Percentiles rank a stretch among this genome's conserved stretches.
These are phyloP conservation scores for Pyrenophora tritici-repentis DNA, from an alignment of 2,329 filamentous ascomycete species.

Conservation along the genomic window DNA sequence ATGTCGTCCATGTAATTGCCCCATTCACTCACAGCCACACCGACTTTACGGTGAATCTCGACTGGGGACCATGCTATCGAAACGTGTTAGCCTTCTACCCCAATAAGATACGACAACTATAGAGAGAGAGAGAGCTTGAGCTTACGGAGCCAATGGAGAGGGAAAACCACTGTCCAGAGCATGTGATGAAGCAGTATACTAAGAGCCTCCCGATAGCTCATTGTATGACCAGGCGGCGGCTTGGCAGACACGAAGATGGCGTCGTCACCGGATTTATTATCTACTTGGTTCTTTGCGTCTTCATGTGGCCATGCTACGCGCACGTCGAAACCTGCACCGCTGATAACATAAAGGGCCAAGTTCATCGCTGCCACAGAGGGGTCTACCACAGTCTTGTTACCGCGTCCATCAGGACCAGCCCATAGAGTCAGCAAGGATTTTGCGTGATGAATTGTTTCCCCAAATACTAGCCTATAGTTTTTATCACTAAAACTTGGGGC, in stretches of 20 bases:
- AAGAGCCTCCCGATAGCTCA: constrained; percentile 70
- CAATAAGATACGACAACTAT: too few relatives aligned
- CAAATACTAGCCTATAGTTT: constrained; percentile 71
- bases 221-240: constrained; percentile 47
- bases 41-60: constrained; percentile 57
- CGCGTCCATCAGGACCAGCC: constrained; percentile 31
- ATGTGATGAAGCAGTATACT: constrained; percentile 67
- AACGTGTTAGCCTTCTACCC: constrained; percentile 2
- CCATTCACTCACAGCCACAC: constrained; percentile 66
- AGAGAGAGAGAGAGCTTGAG: too few relatives aligned
- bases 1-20: constrained; percentile 72
- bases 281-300: constrained; percentile 47
- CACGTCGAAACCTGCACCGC: constrained; percentile 73
- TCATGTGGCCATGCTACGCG: constrained; percentile 64
- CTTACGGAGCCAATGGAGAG: constrained; percentile 61
- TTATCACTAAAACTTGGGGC: constrained; percentile 76
- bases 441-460: constrained; percentile 67
- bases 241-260: constrained; percentile 43
- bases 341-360: constrained; percentile 63
- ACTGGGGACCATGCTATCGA: constrained; percentile 43
- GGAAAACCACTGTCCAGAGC: constrained; percentile 64
- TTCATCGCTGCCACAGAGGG: constrained; percentile 70
- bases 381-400: constrained; percentile 57
- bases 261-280: constrained; percentile 26
- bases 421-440: constrained; percentile 40